Base-by-base conservation (phyloP, 768 basidiomycete genomes). In the Dioszegia hungarica region DNA sequence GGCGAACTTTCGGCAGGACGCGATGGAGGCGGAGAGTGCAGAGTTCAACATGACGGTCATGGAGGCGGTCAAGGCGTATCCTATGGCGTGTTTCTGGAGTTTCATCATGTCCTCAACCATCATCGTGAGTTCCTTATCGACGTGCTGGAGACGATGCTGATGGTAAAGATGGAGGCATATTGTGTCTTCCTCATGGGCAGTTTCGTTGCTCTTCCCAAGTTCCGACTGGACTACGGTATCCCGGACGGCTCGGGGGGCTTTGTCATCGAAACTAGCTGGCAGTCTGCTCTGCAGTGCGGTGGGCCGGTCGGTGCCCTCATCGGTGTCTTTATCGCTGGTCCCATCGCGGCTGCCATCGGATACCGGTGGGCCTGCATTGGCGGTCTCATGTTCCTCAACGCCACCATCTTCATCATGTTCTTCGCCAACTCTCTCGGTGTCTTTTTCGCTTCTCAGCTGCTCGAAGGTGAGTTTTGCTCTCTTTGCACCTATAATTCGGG, bases 31-130 rank as follows among this genome's bases (percentile, higher is more conserved):
- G 2, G 70, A 72, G 54, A 64, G 37, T 22, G 52, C 54, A 3
- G 70, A 72, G 57, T 54, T 57, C 39, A 31, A 43, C 29, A 72
- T 72, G 70, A 68, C 67, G 9, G 62, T 72, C 17, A 10, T 61
- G 12, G 46, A 72, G 44, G 70, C 70, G 11, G 67, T 63, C 53
- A 64, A 57, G 56, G 63, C 67, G 0, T 67, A 72, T 29, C 70
- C 70, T 14, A 61, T 61, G 70, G 70, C 70, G 17, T 72, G 70
- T 51, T 65, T 72, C 47, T 72, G 70, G 70, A 64, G 67, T 5
- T 68, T 72, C 36, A 28, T 72, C 17, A 52, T 69, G 55, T 70
- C 64, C 39, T 61, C 53, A 11, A 64, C 60, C 24, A 73, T 70
- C 28, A 73, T 70, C 24, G 50, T 52, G 25, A 52, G 50, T 52